Evolutionary conservation across 1,284 basidiomycete species (phyloP).

Genomic region (Agaricales sp.): DNA sequence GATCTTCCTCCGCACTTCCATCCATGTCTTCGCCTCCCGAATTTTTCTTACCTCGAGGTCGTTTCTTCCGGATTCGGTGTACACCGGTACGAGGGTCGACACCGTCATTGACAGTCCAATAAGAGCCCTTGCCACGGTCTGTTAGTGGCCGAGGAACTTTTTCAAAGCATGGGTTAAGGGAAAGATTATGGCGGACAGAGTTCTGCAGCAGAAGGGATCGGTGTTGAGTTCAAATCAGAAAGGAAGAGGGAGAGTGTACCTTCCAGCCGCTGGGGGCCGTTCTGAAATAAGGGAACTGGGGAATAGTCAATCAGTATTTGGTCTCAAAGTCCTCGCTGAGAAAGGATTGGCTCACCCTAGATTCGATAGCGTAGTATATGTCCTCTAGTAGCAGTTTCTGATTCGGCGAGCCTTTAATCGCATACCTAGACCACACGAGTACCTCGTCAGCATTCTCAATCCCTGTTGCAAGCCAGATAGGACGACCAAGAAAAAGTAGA

Average conservation of each 20-base stretch:
- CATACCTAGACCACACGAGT: slow-evolving; percentile 41
- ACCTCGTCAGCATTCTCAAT: slow-evolving; percentile 7
- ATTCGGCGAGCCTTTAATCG: slow-evolving; percentile 79
- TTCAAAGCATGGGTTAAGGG: slow-evolving; percentile 88
- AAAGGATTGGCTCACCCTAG: slow-evolving; percentile 44
- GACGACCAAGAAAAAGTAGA: slow-evolving; percentile 12
- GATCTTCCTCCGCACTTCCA: background rate
- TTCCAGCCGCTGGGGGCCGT: slow-evolving; percentile 79
- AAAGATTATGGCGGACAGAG: slow-evolving; percentile 90
- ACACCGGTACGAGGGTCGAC: slow-evolving; percentile 80
- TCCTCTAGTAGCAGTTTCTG: slow-evolving; percentile 74
- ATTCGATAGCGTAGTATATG: slow-evolving; percentile 82
- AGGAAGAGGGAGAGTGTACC: slow-evolving; percentile 32
- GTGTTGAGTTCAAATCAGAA: slow-evolving; percentile 8
- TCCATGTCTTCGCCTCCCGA: no score
- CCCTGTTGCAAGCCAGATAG: slow-evolving; percentile 1
- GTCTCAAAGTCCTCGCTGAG: background rate
- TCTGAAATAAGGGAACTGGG: slow-evolving; percentile 75
- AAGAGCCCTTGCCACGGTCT: slow-evolving; percentile 79
- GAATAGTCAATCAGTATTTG: slow-evolving; percentile 6
- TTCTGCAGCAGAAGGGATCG: slow-evolving; percentile 45
- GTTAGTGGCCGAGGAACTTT: slow-evolving; percentile 84
- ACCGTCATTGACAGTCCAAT: slow-evolving; percentile 82
- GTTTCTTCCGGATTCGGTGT: slow-evolving; percentile 72
- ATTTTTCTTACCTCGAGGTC: background rate